Evolutionary conservation across 2,329 filamentous ascomycete genomes (phyloP), one percentile per base, ranked within the genome.

Genomic region (Pestalotiopsis sp.): DNA sequence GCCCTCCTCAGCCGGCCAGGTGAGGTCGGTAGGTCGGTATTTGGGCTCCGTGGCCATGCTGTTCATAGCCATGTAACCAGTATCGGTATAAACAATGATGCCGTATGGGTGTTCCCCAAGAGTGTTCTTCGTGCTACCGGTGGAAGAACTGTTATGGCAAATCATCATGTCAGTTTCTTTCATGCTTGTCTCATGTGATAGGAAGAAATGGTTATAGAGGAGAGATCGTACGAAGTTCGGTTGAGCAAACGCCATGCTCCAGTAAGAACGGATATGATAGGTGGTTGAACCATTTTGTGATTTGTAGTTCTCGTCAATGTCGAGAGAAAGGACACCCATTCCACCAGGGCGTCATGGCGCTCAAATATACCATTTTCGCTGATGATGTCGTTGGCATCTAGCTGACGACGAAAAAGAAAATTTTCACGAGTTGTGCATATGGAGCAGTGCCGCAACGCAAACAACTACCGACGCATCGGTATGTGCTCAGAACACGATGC

Each of bases 61-160:
- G 23, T 73, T 77, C 12, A 76, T 75, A 0, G 76, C 71, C 72
- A 78, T 74, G 66, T 69, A 76, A 39, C 74, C 72, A 2, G 72
- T 69, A 9, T 72, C 41, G 45, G 70, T 73, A 71, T 77, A 78
- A 1, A 68, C 74, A 49, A 78, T 65, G 55, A 76, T 72, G 36
- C 76, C 76, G 4, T 72, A 71, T 14, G 57, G 20, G 12, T 59
- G 20, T n/a, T 17, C 27, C 12, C 57, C 57, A 1, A 59, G 57
- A 13, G 17, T 13, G 25, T 59, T 17, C 5, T 59, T 59, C n/a
- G 57, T 27, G 20, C n/a, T 59, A 9, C 57, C 57, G 23, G 23
- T 59, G 6, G 57, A 23, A n/a, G 23, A 59, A 2, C 57, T 59
- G 57, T 11, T 11, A 12, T 11, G 12, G 20, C 25, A 27, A 59